phyloP scores from a whole-genome alignment of 2,329 filamentous ascomycete species.

The Aspergillus brunneoviolaceus region DNA sequence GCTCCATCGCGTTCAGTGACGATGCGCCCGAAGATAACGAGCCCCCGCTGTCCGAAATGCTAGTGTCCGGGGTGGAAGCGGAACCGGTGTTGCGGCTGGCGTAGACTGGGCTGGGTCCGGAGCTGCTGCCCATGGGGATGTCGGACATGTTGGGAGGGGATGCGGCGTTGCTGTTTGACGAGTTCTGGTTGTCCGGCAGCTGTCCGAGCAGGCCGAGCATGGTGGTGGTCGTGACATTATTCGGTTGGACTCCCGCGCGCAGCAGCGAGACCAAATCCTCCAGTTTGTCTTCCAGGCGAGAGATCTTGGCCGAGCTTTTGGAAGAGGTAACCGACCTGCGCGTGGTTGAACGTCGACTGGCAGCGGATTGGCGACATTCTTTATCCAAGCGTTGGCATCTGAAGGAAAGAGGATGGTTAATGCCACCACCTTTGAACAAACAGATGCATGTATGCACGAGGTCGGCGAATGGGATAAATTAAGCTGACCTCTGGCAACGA shows the following conservation, averaged over 20 bases:
- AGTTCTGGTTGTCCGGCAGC: neutral
- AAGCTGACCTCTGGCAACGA: slow-evolving; percentile 12
- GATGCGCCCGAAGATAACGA: neutral
- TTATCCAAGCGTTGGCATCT: slow-evolving; percentile 47
- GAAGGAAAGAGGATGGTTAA: neutral
- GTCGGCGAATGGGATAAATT: no score
- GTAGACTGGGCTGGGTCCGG: neutral
- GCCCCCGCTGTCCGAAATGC: neutral
- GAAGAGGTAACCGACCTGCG: slow-evolving; percentile 8
- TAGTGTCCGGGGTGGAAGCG: neutral
- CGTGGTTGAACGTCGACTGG: slow-evolving; percentile 31
- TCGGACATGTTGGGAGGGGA: neutral
- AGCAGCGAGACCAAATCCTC: slow-evolving; percentile 30
- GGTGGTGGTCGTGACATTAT: neutral
- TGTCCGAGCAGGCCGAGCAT: neutral
- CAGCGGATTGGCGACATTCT: slow-evolving; percentile 39
- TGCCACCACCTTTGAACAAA: neutral
- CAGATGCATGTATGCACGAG: no score
- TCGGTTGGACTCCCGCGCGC: neutral
- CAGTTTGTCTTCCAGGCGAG: slow-evolving; percentile 28
- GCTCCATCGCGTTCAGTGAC: neutral
- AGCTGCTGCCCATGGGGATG: neutral
- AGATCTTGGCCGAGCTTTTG: slow-evolving; percentile 14
- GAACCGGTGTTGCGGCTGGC: neutral
- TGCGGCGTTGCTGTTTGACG: neutral